Evolutionary conservation across 2,329 filamentous ascomycete genomes (phyloP).

Genomic region (Talaromyces sp.): DNA sequence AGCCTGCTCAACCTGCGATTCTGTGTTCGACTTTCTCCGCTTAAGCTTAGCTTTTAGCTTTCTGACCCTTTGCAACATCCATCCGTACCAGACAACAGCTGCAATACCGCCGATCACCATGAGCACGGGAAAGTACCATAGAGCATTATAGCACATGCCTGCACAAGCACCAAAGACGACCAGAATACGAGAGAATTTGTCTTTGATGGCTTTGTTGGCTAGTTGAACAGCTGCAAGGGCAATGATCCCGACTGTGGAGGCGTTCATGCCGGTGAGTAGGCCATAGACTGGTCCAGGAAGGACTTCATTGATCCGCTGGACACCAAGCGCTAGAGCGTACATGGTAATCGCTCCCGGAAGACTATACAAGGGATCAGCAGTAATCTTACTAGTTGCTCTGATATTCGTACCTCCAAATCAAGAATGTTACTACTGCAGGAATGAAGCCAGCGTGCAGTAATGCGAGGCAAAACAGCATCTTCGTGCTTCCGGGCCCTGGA

Average conservation of each 20-base stretch:
- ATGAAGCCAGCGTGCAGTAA: constrained; percentile 60
- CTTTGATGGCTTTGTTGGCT: constrained; percentile 64
- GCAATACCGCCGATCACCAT: constrained; percentile 55
- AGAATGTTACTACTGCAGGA: constrained; percentile 57
- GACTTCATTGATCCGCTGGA: constrained; percentile 56
- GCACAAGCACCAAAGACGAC: constrained; percentile 63
- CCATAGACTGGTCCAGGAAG: constrained; percentile 65
- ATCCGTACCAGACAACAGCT: constrained; percentile 56
- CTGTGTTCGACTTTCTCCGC: constrained; percentile 19
- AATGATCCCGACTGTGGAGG: constrained; percentile 69
- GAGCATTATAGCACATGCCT: constrained; percentile 65
- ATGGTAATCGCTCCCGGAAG: constrained; percentile 68
- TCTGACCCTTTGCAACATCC: constrained; percentile 42
- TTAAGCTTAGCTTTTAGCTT: constrained; percentile 29
- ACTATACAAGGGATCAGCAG: constrained; percentile 33
- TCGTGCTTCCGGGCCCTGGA: constrained; percentile 66
- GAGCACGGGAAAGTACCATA: constrained; percentile 72
- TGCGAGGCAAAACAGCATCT: constrained; percentile 68
- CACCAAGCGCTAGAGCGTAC: constrained; percentile 64
- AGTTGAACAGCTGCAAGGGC: constrained; percentile 67
- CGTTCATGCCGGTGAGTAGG: constrained; percentile 67
- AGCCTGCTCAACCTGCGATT: not conserved
- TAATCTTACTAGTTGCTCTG: not conserved
- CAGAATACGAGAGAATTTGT: constrained; percentile 59
- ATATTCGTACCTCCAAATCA: constrained; percentile 58